Percentiles rank a stretch among this genome's conserved stretches.
These are phyloP conservation scores for Ophiostoma fasciatum DNA, from an alignment of 2,329 filamentous ascomycete genomes.

Conservation along the genomic window DNA sequence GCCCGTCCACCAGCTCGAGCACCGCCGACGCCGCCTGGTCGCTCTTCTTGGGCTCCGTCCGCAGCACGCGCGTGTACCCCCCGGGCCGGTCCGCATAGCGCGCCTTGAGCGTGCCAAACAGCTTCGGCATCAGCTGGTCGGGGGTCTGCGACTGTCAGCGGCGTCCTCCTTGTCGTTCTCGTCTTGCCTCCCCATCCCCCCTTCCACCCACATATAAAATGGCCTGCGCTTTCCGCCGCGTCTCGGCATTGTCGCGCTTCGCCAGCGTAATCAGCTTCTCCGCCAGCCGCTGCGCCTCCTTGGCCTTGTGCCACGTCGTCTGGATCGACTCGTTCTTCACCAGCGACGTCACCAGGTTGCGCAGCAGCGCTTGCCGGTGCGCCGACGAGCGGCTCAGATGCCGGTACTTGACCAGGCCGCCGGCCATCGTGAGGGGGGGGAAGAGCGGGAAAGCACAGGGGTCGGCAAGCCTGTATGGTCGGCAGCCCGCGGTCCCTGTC, in stretches of 20 bases:
- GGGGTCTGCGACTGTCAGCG: conserved; percentile 53
- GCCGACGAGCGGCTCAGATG: conserved; percentile 74
- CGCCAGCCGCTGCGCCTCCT: conserved; percentile 85
- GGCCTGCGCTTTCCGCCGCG: conserved; percentile 55
- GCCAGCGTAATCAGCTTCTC: conserved; percentile 90
- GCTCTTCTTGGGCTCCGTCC: conserved; percentile 67
- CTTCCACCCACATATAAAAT: conserved; percentile 80
- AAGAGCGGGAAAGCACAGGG: too few relatives aligned
- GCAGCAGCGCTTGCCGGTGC: conserved; percentile 81
- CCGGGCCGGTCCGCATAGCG: conserved; percentile 70
- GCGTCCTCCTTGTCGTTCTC: too few relatives aligned
- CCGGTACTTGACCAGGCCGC: conserved; percentile 74
- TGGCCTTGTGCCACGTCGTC: conserved; percentile 93
- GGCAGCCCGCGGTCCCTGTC: too few relatives aligned
- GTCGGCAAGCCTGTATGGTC: too few relatives aligned
- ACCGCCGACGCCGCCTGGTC: conserved; percentile 86
- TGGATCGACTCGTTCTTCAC: conserved; percentile 86
- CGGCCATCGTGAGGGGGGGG: conserved; percentile 80
- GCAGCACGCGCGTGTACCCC: conserved; percentile 88
- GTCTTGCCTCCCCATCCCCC: too few relatives aligned
- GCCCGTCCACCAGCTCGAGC: conserved; percentile 87
- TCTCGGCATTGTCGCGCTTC: conserved; percentile 82
- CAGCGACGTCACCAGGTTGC: conserved; percentile 90
- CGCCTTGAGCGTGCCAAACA: conserved; percentile 68
- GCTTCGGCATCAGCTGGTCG: conserved; percentile 59